Evolutionary conservation across 2,329 filamentous ascomycete genomes (phyloP), one percentile per base, ranked within the genome.

Genomic region (Aspergillus sp.): DNA sequence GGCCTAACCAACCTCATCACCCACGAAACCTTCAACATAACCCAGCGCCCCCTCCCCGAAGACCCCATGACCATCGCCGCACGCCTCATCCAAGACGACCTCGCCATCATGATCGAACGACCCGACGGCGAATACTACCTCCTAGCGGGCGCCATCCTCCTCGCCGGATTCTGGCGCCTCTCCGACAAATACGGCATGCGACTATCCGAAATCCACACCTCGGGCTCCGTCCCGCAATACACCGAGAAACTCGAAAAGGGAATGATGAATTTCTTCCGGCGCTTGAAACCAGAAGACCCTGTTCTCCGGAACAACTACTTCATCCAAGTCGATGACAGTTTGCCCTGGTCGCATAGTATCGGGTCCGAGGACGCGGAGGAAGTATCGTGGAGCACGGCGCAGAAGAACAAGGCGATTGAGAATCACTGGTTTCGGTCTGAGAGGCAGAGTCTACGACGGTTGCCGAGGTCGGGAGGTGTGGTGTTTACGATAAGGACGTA

Each of bases 101-200:
- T 96, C 0, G 91, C 91, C 0, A 84, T 96, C 58, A 94, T 96
- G 91, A 82, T 94, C 66, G 90, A 95, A 75, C 82, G 81, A 19
- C 73, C 81, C 0, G 90, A 96, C 70, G 90, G 90, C 0, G 86
- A 92, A 73, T 94, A 94, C 78, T 91, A 92, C 72, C 84, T 96
- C 0, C 83, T 92, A 1, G 90, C 90, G 0, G 91, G 90, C 0
- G 83, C 88, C 0, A 87, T 95, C 59, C 81, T 95, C 2, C 82
- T 96, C 0, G 84, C 91, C 0, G 91, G 91, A 0, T 96, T 96
- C 81, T 96, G 91, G 91, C 84, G 90, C 2, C 80, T 96, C 1
- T 81, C 86, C 58, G 91, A 96, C 71, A 96, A 96, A 75, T 86
- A 88, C 70, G 89, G 89, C 23, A 93, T 95, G 90, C 81, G 84